Evolutionary conservation across 2,329 filamentous ascomycete species (phyloP).

Genomic region (Tolypocladium album): DNA sequence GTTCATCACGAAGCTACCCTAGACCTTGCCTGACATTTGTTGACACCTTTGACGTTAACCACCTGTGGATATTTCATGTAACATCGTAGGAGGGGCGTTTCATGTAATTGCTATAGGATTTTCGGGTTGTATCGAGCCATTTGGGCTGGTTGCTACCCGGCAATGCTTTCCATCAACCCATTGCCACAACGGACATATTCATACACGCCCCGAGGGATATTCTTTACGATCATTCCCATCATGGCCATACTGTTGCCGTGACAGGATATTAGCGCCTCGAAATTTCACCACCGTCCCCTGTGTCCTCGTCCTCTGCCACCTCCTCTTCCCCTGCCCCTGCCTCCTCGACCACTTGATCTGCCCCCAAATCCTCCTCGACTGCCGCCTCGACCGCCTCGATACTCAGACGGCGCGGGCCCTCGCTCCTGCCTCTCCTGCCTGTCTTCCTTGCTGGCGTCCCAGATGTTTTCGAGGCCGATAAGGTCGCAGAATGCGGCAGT

Average conservation of each 20-base stretch:
- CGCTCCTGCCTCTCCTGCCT: constrained; percentile 43
- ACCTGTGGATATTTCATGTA: not conserved
- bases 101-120: not conserved
- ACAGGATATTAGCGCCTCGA: not conserved
- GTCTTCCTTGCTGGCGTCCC: constrained; percentile 62
- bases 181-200: not conserved
- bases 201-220: too few relatives aligned
- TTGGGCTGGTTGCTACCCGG: not conserved
- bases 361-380: constrained; percentile 24
- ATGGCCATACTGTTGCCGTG: not conserved
- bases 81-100: too few relatives aligned
- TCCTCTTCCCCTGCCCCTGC: constrained; percentile 25
- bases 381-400: constrained; percentile 15
- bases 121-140: not conserved
- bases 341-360: constrained; percentile 23
- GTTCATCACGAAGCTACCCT: not conserved
- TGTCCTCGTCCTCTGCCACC: constrained; percentile 12
- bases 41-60: not conserved
- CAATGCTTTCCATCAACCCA: not conserved
- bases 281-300: constrained; percentile 1
- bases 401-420: constrained; percentile 40
- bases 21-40: not conserved
- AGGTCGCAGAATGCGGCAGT: constrained; percentile 73
- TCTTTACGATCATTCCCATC: not conserved
- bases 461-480: constrained; percentile 66